Conservation (phyloP, 306 rosid genomes). For the Sechiopsis laciniata region DNA sequence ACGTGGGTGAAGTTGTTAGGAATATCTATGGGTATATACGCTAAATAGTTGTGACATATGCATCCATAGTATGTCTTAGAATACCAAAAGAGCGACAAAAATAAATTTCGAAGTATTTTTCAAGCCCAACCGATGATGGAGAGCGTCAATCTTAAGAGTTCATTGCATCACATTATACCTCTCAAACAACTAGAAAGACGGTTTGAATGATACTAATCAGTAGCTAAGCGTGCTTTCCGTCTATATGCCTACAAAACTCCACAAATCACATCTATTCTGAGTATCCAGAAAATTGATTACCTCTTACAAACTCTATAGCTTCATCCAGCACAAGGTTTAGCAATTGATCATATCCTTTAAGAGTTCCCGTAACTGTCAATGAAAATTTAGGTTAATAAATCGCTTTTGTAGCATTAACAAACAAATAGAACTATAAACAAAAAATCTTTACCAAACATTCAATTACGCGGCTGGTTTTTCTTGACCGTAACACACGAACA, state of each 20-base stretch:
- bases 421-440: background rate
- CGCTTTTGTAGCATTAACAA: background rate
- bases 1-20: background rate
- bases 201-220: no score
- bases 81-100: no score
- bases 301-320: constrained; percentile 85
- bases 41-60: background rate
- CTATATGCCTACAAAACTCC: background rate
- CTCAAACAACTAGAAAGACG: background rate
- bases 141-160: background rate
- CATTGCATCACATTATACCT: background rate
- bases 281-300: constrained; percentile 32
- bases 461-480: background rate
- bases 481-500: background rate
- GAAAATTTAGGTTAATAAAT: background rate
- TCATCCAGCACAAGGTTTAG: constrained; percentile 92
- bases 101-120: background rate
- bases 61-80: background rate
- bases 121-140: background rate
- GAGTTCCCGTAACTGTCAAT: constrained; percentile 73
- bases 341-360: constrained; percentile 93
- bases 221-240: background rate
- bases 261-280: constrained; percentile 2
- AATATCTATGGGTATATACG: background rate
- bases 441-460: background rate